Evolutionary conservation across 2,329 filamentous ascomycete genomes (phyloP).

Genomic region (Epicoccum nigrum): DNA sequence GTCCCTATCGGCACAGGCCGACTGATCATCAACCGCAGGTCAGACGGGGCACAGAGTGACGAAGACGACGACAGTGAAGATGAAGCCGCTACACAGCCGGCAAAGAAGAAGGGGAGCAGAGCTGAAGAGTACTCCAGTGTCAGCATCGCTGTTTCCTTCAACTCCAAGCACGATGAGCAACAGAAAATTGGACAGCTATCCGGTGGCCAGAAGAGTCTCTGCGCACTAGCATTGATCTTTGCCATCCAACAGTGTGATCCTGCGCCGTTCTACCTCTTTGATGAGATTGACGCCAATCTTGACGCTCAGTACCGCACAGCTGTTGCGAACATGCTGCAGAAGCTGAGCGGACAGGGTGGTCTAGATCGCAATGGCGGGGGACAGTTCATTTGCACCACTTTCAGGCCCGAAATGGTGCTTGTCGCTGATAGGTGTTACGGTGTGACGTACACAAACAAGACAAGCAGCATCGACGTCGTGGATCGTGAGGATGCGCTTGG

Average conservation of each 20-base stretch:
- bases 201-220: conserved; percentile 97
- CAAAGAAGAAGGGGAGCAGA: conserved; percentile 29
- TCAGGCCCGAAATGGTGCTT: conserved; percentile 92
- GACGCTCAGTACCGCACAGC: conserved; percentile 98
- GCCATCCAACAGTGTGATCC: conserved; percentile 98
- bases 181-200: conserved; percentile 97
- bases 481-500: conserved; percentile 84
- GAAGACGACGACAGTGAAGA: conserved; percentile 61
- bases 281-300: conserved; percentile 97
- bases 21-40: conserved; percentile 89
- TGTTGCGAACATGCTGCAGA: conserved; percentile 84
- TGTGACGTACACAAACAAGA: conserved; percentile 90
- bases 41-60: conserved; percentile 72
- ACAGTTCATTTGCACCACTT: conserved; percentile 98
- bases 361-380: conserved; percentile 58
- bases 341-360: conserved; percentile 49
- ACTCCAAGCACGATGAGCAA: conserved; percentile 97
- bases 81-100: conserved; percentile 39
- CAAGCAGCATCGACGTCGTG: conserved; percentile 90
- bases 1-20: conserved; percentile 92
- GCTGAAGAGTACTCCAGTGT: conserved; percentile 98
- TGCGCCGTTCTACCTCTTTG: conserved; percentile 98
- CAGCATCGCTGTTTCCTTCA: conserved; percentile 97
- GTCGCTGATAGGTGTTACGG: conserved; percentile 98
- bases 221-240: conserved; percentile 96